phyloP scores from a whole-genome alignment of 2,329 filamentous ascomycete genomes.

The Venturia carpophila region DNA sequence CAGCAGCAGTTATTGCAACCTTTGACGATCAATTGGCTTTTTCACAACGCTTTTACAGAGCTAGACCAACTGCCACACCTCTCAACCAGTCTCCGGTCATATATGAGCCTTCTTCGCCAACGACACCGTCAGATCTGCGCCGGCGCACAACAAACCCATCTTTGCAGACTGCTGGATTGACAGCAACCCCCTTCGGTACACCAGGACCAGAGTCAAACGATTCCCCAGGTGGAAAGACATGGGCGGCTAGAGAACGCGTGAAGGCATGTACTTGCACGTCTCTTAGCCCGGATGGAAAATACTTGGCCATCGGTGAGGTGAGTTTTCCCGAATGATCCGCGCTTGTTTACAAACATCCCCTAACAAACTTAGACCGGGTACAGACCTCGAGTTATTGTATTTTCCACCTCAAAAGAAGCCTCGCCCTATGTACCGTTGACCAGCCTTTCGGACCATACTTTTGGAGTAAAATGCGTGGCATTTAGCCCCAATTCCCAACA shows the following conservation, averaged over 20 bases:
- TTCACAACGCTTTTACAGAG: slow-evolving; percentile 83
- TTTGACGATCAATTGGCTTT: slow-evolving; percentile 57
- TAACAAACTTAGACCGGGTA: slow-evolving; percentile 64
- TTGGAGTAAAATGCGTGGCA: slow-evolving; percentile 78
- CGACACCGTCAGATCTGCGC: slow-evolving; percentile 42
- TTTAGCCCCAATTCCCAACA: slow-evolving; percentile 84
- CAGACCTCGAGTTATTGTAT: slow-evolving; percentile 82
- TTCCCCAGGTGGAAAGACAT: slow-evolving; percentile 56
- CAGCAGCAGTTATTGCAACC: slow-evolving; percentile 82
- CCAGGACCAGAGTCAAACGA: slow-evolving; percentile 50
- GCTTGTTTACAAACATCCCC: slow-evolving; percentile 18
- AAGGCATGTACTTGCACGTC: slow-evolving; percentile 90
- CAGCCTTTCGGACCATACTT: slow-evolving; percentile 80
- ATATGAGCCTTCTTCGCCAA: slow-evolving; percentile 49
- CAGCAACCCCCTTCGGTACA: slow-evolving; percentile 37
- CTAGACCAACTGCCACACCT: slow-evolving; percentile 63
- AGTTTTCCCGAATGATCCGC: slow-evolving; percentile 22
- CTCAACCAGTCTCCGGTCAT: slow-evolving; percentile 52
- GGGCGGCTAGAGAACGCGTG: slow-evolving; percentile 84
- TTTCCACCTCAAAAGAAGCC: slow-evolving; percentile 66
- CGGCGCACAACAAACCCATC: slow-evolving; percentile 50
- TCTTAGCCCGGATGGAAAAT: slow-evolving; percentile 78
- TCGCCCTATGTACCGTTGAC: slow-evolving; percentile 76
- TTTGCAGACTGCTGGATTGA: slow-evolving; percentile 41
- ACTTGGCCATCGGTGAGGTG: slow-evolving; percentile 82